Evolutionary conservation across 768 basidiomycete species (phyloP).

Genomic region (Serendipita sp.): DNA sequence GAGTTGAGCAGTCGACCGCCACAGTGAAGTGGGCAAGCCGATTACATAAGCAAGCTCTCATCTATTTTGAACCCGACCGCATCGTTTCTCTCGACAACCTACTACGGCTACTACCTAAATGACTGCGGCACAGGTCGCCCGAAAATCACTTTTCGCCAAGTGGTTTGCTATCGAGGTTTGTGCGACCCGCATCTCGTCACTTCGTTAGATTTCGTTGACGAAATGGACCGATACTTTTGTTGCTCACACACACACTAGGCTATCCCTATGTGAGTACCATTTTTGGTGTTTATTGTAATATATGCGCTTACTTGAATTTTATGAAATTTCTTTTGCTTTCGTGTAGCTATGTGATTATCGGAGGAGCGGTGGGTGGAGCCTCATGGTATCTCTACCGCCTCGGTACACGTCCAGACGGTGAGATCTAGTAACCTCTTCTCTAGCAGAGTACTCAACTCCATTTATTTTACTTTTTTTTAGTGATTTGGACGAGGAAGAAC

Average conservation of each 20-base stretch:
- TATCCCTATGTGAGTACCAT: background rate
- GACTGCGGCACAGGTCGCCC: background rate
- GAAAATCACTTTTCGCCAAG: background rate
- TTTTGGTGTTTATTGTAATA: background rate
- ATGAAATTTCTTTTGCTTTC: background rate
- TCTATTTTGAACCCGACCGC: background rate
- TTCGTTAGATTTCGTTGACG: background rate
- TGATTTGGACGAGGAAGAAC: conserved; percentile 3
- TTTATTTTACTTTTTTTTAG: background rate
- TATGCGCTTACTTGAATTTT: background rate
- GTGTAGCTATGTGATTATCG: background rate
- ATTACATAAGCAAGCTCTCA: background rate
- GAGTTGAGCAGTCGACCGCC: no score
- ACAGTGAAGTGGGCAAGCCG: no score
- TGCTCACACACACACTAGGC: background rate
- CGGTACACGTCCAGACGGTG: background rate
- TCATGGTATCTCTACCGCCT: conserved; percentile 5
- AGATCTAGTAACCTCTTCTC: background rate
- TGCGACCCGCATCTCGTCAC: no score
- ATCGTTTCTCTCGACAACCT: no score
- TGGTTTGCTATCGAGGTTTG: conserved; percentile 7
- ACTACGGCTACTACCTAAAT: background rate
- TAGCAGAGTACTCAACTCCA: background rate
- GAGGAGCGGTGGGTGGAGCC: background rate
- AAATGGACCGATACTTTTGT: background rate